Base-by-base conservation (phyloP, 768 basidiomycete species). In the Podaxis rugospora region DNA sequence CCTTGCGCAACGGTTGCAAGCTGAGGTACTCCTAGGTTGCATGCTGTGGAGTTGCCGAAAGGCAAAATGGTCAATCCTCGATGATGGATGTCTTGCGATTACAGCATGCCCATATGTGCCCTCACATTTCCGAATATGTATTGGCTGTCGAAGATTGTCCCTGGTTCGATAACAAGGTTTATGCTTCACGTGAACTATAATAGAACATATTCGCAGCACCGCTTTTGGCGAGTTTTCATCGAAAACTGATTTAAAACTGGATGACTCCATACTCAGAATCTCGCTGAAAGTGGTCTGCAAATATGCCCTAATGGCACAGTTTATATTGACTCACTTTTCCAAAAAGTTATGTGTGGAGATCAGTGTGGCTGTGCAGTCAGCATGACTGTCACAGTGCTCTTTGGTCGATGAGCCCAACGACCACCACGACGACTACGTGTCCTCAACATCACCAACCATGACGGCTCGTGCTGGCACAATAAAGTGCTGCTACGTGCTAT, bases 361-460 rank as follows among this genome's bases (percentile, higher is more conserved):
- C 51, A 61, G 25, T n/a, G 61, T 62, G 61, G 61, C 61, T 56
- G 61, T 62, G 59, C 52, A 49, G 23, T 18, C 28, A 61, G 40
- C 9, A 32, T 55, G 16, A 16, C 27, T 46, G 59, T 60, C 54
- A 59, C 62, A 55, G 62, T 42, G 51, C 23, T 6, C 44, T 23
- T 49, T 53, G 44, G 21, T 47, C 28, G 35, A 36, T 55, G 52
- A 35, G 42, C 51, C 35, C 32, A 23, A 53, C 57, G 62, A 63
- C 62, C 44, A 44, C 32, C 37, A 53, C 52, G 57, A 63, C 62
- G 53, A 55, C 58, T 53, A 62, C 62, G 52, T 61, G 59, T 61
- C 59, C 52, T 23, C 44, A 37, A 18, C 44, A 52, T 21, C 18
- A 35, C 6, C 44, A 18, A 25, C 44, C 21, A 61, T 54, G 44